Evolutionary conservation across 2,329 filamentous ascomycete genomes (phyloP).

Genomic region (Talaromyces sp.): DNA sequence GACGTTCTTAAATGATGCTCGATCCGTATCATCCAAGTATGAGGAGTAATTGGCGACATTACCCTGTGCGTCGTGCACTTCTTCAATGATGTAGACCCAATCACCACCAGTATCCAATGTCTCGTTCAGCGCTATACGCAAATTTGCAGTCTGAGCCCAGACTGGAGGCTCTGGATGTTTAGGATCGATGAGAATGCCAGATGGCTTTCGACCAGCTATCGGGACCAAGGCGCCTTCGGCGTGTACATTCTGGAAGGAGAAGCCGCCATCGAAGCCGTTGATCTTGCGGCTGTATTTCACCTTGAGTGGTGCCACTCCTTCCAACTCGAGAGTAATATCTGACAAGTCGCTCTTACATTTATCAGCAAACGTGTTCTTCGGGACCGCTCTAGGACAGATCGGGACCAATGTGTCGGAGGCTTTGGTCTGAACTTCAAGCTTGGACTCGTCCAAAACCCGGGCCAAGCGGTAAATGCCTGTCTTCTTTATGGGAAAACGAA

Average conservation of each 20-base stretch:
- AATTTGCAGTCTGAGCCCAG: conserved; percentile 73
- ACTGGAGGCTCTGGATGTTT: conserved; percentile 52
- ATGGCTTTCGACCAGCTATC: conserved; percentile 59
- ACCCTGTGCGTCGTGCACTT: conserved; percentile 85
- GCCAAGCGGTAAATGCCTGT: conserved; percentile 81
- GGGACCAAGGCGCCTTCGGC: conserved; percentile 82
- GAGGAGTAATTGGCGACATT: conserved; percentile 72
- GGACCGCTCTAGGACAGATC: conserved; percentile 72
- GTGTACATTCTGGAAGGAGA: conserved; percentile 89
- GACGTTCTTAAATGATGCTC: conserved; percentile 54
- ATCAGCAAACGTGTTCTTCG: conserved; percentile 61
- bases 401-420: conserved; percentile 79
- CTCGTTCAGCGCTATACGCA: conserved; percentile 84
- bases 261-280: conserved; percentile 76
- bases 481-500: conserved; percentile 75
- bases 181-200: conserved; percentile 55
- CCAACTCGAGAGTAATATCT: conserved; percentile 74
- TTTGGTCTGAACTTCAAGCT: conserved; percentile 80
- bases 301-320: conserved; percentile 84
- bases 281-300: conserved; percentile 88
- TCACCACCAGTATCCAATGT: conserved; percentile 73
- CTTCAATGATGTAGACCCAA: conserved; percentile 88
- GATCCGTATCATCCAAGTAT: conserved; percentile 64
- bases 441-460: conserved; percentile 86
- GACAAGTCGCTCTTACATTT: conserved; percentile 87